Base-by-base conservation (phyloP, 2,329 filamentous ascomycete genomes). In the Nothophoma quercina region DNA sequence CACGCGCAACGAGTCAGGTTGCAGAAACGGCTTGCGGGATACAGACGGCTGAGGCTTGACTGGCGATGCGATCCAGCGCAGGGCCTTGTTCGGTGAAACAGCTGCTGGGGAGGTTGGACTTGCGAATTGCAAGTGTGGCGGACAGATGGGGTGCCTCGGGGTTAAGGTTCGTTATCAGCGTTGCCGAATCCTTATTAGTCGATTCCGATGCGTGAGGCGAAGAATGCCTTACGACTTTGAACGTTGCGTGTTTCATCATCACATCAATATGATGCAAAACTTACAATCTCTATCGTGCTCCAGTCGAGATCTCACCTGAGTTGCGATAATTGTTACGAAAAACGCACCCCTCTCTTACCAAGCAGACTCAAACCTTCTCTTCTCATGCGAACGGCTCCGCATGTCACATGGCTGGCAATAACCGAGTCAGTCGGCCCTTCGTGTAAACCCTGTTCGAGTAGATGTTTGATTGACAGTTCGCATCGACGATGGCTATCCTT, bases 401-500 rank as follows among this genome's bases (percentile, higher is more conserved):
- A 35, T n/a, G 30, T 46, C 42, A 52, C 25, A 21, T 29, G 30
- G 13, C 29, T 10, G 15, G 4, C 13, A 45, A 21, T 3, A 34
- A 28, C 19, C 15, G n/a, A 12, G 18, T 15, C 7, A 28, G 18
- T 42, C 36, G 26, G 38, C 5, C 43, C 49, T 42, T 38, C 16
- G 5, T 21, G 5, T 4, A 32, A 28, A 12, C 18, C 33, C 8
- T 35, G 19, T n/a, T 15, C 35, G 12, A n/a, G 16, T 15, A 32
- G n/a, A n/a, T 15, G 29, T 15, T 32, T 15, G 29, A 12, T 9
- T 16, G 12, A 25, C 43, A 19, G 38, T 34, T 25, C 25, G 21
- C 15, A 48, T 48, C 50, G 44, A 39, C 50, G 50, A 52, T 52
- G 41, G 26, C 3, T 2, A 16, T 13, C 18, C 43, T 33, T 44